Percentiles rank a stretch among this genome's conserved stretches.
Conservation (phyloP, 2,329 filamentous ascomycete species). For the Fonsecaea erecta region DNA sequence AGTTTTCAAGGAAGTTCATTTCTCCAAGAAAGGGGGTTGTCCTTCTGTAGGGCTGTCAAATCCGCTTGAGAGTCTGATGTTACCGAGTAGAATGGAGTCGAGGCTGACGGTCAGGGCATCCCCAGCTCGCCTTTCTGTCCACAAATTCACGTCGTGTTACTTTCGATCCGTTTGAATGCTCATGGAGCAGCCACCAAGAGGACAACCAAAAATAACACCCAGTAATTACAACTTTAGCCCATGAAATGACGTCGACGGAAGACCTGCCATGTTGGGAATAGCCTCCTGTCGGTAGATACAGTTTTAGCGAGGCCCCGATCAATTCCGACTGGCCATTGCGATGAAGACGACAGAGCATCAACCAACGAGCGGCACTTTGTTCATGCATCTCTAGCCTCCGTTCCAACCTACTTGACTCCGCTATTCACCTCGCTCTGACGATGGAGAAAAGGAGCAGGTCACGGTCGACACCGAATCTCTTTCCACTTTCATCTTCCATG, state of each 20-base stretch:
- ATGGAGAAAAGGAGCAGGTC: not conserved
- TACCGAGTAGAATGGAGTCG: not conserved
- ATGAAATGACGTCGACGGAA: conserved; percentile 15
- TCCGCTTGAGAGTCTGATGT: not conserved
- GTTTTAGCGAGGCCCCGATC: not conserved
- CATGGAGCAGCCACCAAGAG: not conserved
- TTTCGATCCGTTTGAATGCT: not conserved
- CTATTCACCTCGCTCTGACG: not conserved
- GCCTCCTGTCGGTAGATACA: not conserved
- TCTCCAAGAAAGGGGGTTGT: not conserved
- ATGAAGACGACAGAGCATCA: not conserved
- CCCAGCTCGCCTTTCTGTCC: not conserved
- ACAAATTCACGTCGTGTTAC: not conserved
- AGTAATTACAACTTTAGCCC: not conserved
- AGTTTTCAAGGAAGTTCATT: not conserved
- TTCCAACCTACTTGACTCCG: not conserved
- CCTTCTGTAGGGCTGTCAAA: not conserved
- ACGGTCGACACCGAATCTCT: conserved; percentile 10
- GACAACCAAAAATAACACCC: not conserved
- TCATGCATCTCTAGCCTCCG: not conserved
- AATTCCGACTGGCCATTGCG: not conserved
- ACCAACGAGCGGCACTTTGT: not conserved
- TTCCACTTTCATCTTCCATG: conserved; percentile 7
- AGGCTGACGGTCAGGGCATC: not conserved
- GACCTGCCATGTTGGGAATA: conserved; percentile 9